Conservation (phyloP, 2,329 filamentous ascomycete species). For the Dendrostoma leiphaemia region DNA sequence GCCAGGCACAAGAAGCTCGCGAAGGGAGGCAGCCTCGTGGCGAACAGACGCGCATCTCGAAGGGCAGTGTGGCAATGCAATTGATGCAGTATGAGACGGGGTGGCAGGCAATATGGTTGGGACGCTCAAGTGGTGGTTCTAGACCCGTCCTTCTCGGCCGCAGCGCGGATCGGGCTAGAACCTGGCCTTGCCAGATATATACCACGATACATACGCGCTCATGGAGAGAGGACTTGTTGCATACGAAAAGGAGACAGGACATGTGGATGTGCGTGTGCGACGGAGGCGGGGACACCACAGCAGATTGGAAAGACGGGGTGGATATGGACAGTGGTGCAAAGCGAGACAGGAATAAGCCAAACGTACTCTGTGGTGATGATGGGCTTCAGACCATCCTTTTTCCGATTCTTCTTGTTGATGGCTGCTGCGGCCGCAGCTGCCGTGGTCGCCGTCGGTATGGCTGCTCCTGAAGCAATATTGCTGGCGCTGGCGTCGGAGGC, state of each 20-base stretch:
- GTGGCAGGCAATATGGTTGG: not conserved
- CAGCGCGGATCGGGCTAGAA: not conserved
- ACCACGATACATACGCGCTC: too few species aligned
- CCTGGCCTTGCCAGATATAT: not conserved
- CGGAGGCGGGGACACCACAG: too few species aligned
- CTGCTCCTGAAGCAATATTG: conserved; percentile 17
- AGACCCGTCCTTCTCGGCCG: not conserved
- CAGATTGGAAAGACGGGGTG: too few species aligned
- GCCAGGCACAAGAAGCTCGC: too few species aligned
- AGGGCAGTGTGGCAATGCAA: too few species aligned
- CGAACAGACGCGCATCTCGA: too few species aligned
- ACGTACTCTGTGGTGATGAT: conserved; percentile 69
- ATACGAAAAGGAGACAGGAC: not conserved
- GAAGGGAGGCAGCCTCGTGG: not conserved
- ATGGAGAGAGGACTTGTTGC: not conserved
- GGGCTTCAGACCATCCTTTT: conserved; percentile 72
- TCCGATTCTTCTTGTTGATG: conserved; percentile 62
- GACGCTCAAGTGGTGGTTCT: not conserved
- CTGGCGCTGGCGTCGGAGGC: not conserved
- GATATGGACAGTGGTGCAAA: too few species aligned
- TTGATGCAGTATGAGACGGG: too few species aligned
- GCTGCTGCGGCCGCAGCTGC: conserved; percentile 13
- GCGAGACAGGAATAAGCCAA: conserved; percentile 10
- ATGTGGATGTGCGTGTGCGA: not conserved
- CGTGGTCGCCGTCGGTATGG: conserved; percentile 12